phyloP scores from a whole-genome alignment of 208 protist species.

The Acanthamoeba triangularis region DNA sequence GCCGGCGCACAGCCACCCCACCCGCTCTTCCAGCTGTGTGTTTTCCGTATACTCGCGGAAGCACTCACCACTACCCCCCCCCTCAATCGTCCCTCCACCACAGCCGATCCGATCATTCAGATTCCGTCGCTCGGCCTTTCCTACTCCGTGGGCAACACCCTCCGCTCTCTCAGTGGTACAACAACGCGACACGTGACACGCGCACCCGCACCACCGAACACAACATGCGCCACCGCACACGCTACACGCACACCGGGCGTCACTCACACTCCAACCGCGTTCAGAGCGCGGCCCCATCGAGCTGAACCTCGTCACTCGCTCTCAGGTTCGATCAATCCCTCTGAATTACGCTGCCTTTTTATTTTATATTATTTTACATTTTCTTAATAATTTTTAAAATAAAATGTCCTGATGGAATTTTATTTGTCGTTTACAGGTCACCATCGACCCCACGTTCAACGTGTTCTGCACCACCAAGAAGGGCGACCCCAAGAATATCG shows the following conservation, averaged over 20 bases:
- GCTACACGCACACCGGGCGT: background rate
- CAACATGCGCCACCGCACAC: background rate
- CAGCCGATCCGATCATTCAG: constrained; percentile 11
- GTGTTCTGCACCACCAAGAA: constrained; percentile 59
- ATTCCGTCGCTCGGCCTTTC: constrained; percentile 12
- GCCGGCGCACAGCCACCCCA: background rate
- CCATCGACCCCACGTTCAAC: constrained; percentile 45
- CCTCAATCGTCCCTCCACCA: too few relatives aligned
- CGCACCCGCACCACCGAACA: background rate
- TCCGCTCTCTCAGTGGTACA: background rate
- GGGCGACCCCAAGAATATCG: background rate
- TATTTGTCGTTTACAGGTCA: background rate
- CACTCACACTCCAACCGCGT: background rate
- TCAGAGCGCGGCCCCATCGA: background rate
- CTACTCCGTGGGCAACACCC: constrained; percentile 25
- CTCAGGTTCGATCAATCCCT: background rate
- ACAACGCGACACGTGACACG: too few relatives aligned
- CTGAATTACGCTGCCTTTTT: too few relatives aligned
- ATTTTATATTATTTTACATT: too few relatives aligned
- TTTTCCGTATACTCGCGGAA: background rate
- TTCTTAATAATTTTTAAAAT: too few relatives aligned
- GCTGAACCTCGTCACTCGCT: background rate
- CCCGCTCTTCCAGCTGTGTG: background rate
- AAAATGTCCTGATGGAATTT: too few relatives aligned
- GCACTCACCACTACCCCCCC: background rate